A percentile compares a stretch with the other conserved stretches of the same genome.
phyloP scores from a whole-genome alignment of 2,329 filamentous ascomycete genomes.

The Stylonectria norvegica region DNA sequence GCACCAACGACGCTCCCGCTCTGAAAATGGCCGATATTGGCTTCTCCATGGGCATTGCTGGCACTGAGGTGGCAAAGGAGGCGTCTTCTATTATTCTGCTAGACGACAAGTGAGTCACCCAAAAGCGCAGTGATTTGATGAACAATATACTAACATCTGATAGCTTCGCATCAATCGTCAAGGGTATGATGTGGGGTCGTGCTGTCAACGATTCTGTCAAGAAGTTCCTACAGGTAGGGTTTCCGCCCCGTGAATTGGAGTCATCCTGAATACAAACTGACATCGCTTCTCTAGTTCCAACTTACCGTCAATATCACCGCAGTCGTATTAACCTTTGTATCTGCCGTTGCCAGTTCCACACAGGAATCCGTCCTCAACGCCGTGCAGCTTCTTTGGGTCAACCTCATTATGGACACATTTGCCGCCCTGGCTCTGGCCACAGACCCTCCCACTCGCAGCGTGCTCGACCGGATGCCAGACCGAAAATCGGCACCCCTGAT shows the following conservation, averaged over 20 bases:
- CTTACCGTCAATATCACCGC: slow-evolving; percentile 64
- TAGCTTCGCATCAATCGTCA: slow-evolving; percentile 54
- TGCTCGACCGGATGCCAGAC: slow-evolving; percentile 54
- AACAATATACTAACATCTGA: slow-evolving; percentile 6
- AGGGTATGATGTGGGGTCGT: slow-evolving; percentile 60
- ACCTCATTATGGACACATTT: slow-evolving; percentile 63
- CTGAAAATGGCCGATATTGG: slow-evolving; percentile 60
- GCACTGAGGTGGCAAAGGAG: slow-evolving; percentile 61
- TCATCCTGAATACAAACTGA: background rate
- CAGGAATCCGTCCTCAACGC: slow-evolving; percentile 55
- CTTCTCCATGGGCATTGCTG: slow-evolving; percentile 63
- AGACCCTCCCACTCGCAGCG: slow-evolving; percentile 55
- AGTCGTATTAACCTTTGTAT: slow-evolving; percentile 56
- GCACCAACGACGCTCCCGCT: slow-evolving; percentile 60
- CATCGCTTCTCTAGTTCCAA: slow-evolving; percentile 44
- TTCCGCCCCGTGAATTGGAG: background rate
- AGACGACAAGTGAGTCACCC: slow-evolving; percentile 49
- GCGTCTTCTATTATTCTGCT: slow-evolving; percentile 60
- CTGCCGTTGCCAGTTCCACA: slow-evolving; percentile 49
- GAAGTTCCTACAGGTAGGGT: slow-evolving; percentile 56
- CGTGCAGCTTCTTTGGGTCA: slow-evolving; percentile 61
- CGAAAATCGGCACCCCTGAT: slow-evolving; percentile 70
- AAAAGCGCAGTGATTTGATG: background rate
- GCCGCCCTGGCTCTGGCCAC: slow-evolving; percentile 62
- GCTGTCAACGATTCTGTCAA: slow-evolving; percentile 61